Percentiles rank a stretch among this genome's conserved stretches.
phyloP scores from a whole-genome alignment of 352 stramenopile species.

The Ophiocytium majus region DNA sequence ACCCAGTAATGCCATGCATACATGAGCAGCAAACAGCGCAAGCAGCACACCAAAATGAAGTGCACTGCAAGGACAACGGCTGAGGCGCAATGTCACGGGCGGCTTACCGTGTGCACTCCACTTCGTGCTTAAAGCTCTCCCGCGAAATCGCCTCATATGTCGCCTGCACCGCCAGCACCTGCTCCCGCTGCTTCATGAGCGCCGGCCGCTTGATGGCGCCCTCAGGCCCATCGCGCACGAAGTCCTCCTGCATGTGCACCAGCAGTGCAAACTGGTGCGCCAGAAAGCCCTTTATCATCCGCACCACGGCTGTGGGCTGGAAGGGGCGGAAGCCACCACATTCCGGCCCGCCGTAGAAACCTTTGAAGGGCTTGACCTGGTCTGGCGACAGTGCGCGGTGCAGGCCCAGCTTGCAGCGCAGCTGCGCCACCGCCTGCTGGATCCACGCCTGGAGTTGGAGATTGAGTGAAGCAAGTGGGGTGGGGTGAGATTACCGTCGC shows the following conservation, averaged over 20 bases:
- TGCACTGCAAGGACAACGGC: too few relatives aligned
- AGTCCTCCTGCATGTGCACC: conserved; percentile 4
- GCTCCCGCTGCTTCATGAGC: not conserved
- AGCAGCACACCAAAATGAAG: too few relatives aligned
- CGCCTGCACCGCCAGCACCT: conserved; percentile 41
- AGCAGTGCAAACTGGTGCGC: not conserved
- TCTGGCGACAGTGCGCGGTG: conserved; percentile 32
- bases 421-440: conserved; percentile 31
- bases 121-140: not conserved
- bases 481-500: not conserved
- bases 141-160: conserved; percentile 8
- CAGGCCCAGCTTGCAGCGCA: conserved; percentile 41
- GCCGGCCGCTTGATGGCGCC: not conserved
- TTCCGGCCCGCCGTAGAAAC: conserved; percentile 43
- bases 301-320: conserved; percentile 17
- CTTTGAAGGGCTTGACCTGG: conserved; percentile 30
- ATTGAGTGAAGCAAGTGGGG: not conserved
- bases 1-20: too few relatives aligned
- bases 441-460: conserved; percentile 21
- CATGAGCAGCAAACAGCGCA: too few relatives aligned
- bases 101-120: conserved; percentile 8
- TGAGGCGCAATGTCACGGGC: too few relatives aligned
- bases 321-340: conserved; percentile 41
- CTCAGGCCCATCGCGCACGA: not conserved
- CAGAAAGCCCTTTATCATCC: conserved; percentile 45